Conservation (phyloP, 805 yeast species). For the Candida chilensis region DNA sequence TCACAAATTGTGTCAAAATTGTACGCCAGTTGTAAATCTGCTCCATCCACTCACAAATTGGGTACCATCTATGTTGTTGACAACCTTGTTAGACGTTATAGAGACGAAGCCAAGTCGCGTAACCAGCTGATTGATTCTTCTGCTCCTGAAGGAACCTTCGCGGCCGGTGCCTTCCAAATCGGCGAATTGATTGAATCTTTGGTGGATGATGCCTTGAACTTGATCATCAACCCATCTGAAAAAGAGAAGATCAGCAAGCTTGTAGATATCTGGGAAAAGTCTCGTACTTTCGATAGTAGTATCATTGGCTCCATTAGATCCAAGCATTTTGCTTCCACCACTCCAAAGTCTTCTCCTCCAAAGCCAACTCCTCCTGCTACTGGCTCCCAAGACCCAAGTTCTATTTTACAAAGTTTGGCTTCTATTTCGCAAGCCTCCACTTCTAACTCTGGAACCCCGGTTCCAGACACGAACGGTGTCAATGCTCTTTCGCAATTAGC, state of each 20-base stretch:
- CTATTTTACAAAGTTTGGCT: slow-evolving; percentile 64
- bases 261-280: slow-evolving; percentile 87
- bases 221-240: slow-evolving; percentile 42
- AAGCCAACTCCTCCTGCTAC: slow-evolving; percentile 8
- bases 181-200: slow-evolving; percentile 56
- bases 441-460: slow-evolving; percentile 19
- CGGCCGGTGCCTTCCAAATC: slow-evolving; percentile 61
- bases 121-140: slow-evolving; percentile 35
- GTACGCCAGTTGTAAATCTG: slow-evolving; percentile 58
- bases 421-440: slow-evolving; percentile 31
- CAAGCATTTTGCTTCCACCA: slow-evolving; percentile 52
- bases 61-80: slow-evolving; percentile 90
- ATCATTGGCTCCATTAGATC: slow-evolving; percentile 46
- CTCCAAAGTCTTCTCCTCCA: slow-evolving; percentile 49
- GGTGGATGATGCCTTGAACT: slow-evolving; percentile 53
- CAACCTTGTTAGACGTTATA: slow-evolving; percentile 79
- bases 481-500: no score
- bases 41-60: slow-evolving; percentile 75
- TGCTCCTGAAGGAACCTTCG: slow-evolving; percentile 64
- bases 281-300: slow-evolving; percentile 61
- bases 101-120: slow-evolving; percentile 60
- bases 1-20: slow-evolving; percentile 49
- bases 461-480: no score
- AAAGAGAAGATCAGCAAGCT: slow-evolving; percentile 71
- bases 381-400: slow-evolving; percentile 40